Evolutionary conservation across 2,329 filamentous ascomycete species (phyloP).

Genomic region (Aspergillus clavatus): DNA sequence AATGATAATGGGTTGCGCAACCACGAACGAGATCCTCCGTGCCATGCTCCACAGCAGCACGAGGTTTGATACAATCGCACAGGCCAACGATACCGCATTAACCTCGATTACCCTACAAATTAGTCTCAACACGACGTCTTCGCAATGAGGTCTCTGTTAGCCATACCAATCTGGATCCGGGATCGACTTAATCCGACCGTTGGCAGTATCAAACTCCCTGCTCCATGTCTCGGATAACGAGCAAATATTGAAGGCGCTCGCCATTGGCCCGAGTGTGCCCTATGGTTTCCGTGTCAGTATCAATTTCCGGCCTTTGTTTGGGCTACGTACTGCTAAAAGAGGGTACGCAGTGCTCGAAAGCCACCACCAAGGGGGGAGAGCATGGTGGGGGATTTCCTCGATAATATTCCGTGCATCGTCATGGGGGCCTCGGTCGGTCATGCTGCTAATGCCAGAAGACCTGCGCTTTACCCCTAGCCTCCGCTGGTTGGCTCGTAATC

Average conservation of each 20-base stretch:
- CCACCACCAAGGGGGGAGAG: slow-evolving; percentile 50
- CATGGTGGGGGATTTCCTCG: slow-evolving; percentile 8
- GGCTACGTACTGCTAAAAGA: slow-evolving; percentile 44
- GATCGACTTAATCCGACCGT: slow-evolving; percentile 25
- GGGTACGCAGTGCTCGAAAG: slow-evolving; percentile 57
- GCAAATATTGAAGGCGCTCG: slow-evolving; percentile 52
- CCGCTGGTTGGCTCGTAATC: not conserved
- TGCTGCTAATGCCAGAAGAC: not conserved
- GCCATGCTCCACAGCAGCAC: slow-evolving; percentile 58
- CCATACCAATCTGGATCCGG: not conserved
- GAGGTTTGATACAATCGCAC: slow-evolving; percentile 52
- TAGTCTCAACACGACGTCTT: not conserved
- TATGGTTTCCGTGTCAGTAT: slow-evolving; percentile 8
- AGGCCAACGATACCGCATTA: slow-evolving; percentile 52
- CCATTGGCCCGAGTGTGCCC: slow-evolving; percentile 52
- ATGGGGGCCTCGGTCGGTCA: not conserved
- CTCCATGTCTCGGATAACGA: slow-evolving; percentile 55
- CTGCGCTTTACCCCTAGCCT: not conserved
- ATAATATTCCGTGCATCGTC: not conserved
- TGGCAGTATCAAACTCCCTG: slow-evolving; percentile 45
- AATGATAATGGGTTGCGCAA: slow-evolving; percentile 58
- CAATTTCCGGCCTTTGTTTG: slow-evolving; percentile 15
- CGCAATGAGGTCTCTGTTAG: not conserved
- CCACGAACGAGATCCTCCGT: slow-evolving; percentile 48
- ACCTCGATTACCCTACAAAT: slow-evolving; percentile 46